Percentiles rank a stretch among this genome's conserved stretches.
Evolutionary conservation across 371 early-diverging fungal species (phyloP).

Genomic region (Polyrhizophydium stewartii): DNA sequence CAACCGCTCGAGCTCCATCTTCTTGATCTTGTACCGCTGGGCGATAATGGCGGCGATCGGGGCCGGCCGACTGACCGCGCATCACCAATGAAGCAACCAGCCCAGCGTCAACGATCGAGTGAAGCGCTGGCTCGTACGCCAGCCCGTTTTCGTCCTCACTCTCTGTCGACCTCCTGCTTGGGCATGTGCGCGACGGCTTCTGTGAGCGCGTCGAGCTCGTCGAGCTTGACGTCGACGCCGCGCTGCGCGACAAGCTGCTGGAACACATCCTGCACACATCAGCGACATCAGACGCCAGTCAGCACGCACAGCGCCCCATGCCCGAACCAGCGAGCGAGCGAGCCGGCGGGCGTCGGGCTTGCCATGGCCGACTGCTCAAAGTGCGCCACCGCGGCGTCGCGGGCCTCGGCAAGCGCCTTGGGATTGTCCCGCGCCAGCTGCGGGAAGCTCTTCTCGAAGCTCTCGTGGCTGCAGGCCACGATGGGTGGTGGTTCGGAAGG

Average conservation of each 20-base stretch:
- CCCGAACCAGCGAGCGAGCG: neutral
- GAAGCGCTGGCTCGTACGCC: neutral
- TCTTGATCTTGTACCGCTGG: neutral
- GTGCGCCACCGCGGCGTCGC: neutral
- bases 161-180: too few relatives aligned
- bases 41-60: neutral
- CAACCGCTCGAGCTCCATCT: neutral
- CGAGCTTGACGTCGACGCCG: slow-evolving; percentile 1
- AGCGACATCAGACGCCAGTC: too few relatives aligned
- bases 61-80: neutral
- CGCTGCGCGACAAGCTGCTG: slow-evolving; percentile 7
- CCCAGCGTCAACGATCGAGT: neutral
- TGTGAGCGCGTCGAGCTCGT: slow-evolving; percentile 10
- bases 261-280: slow-evolving; percentile 10
- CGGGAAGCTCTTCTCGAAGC: slow-evolving; percentile 17
- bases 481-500: neutral
- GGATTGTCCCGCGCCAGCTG: slow-evolving; percentile 11
- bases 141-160: neutral
- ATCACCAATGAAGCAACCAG: neutral
- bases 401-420: slow-evolving; percentile 7
- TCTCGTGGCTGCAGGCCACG: neutral
- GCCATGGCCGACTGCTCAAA: neutral
- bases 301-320: neutral
- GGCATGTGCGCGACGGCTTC: neutral
- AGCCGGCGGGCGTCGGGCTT: neutral